Evolutionary conservation across 1,284 basidiomycete genomes (phyloP), one percentile per base, ranked within the genome.

Genomic region (Austroboletus novae-zelandiae): DNA sequence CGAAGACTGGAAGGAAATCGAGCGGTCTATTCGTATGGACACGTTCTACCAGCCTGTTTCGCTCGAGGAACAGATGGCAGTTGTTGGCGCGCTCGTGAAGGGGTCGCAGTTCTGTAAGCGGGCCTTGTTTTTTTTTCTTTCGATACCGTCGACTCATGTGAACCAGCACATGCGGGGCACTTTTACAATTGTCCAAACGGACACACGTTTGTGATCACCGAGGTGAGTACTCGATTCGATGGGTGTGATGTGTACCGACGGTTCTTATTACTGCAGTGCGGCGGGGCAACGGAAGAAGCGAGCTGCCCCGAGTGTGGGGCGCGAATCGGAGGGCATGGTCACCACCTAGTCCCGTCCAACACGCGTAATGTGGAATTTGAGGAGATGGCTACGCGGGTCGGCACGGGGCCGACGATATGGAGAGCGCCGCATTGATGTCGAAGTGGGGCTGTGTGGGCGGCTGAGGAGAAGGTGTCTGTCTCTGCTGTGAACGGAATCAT

Each of bases 221-320:
- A 80, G 49, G 73, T 76, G 34, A 43, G 67, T 52, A 42, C 45
- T 23, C 20, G 20, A 23, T 23, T 23, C 5, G 20, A 23, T 23
- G 20, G 20, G 20, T 23, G 20, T 23, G 20, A 23, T 23, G 20
- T 23, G 20, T 23, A 27, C 5, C 23, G 18, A 15, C 15, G 13
- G 43, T n/a, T 51, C 15, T 61, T 20, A 8, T 47, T 44, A 84
- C 78, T 81, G 81, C 48, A 84, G 79, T 81, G 81, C 48, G 79
- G 81, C 40, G 80, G 79, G 6, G 80, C 79, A 1, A 74, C 71
- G 69, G 17, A 77, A 52, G 55, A 37, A 3, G 60, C 74, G 4
- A 56, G 18, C 5, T 84, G 83, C 52, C 74, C 76, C 0, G 83
- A 86, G 58, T 85, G 82, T 56, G 70, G 72, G 13, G 77, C 68